Base-by-base conservation (phyloP, 495 filamentous ascomycete genomes). In the Podospora bellae-mahoneyi region DNA sequence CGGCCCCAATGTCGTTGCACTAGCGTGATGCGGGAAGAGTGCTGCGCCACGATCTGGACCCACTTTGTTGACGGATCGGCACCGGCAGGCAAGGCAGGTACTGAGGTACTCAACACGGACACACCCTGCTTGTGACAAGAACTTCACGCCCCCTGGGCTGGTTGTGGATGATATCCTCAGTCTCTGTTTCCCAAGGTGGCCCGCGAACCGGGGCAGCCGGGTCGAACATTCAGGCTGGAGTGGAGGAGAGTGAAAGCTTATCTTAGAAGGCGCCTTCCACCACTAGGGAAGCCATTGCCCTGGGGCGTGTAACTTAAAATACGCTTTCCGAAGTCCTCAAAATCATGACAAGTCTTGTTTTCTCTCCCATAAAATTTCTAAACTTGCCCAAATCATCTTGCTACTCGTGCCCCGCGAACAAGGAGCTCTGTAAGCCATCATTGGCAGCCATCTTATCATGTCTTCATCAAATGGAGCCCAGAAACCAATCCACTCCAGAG, bases 401-500 rank as follows among this genome's bases (percentile, higher is more conserved):
- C 7, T 16, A 48, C 7, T 48, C 39, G 30, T 32, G 4, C 30
- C 30, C 30, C 30, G 30, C 7, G 4, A 32, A 13, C 39, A 48
- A 48, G 39, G 9, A 48, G 39, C 15, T 48, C 7, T 48, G 15
- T 48, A 13, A 48, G 39, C 39, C 15, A 48, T 16, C 39, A 3
- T 48, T 48, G 15, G 39, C 39, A 48, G 9, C 7, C 39, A 18
- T 13, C 7, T 48, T 13, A 48, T 16, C 39, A 48, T 48, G 39
- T 48, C 39, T 13, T 48, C 39, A 48, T 48, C 39, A 9, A 10
- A 48, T 48, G 39, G 13, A 16, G 6, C 39, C 5, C 6, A 39
- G 34, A 5, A 39, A 16, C 39, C 39, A 5, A 48, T 10, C 95
- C 95, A 54, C 97, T 97, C 82, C 88, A 94, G 74, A 7, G 84